Evolutionary conservation across 257 asterid species (phyloP), one percentile per base, ranked within the genome.

Genomic region (Nicotiana otophora): DNA sequence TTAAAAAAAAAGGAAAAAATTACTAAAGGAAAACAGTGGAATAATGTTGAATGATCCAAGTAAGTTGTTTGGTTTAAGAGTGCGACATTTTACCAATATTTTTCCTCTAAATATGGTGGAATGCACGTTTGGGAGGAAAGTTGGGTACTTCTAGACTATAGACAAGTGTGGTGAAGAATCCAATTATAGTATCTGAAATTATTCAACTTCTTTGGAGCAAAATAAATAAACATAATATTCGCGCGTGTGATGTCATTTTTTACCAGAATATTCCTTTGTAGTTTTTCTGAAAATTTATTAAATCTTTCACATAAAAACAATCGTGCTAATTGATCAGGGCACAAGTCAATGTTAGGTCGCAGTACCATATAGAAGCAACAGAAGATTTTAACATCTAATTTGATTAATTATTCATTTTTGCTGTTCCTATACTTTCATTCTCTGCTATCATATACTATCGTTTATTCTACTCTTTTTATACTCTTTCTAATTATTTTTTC

Each of bases 11-110:
- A 20, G 42, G 4, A n/a, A 4, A 36, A 68, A 9, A 17, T 31
- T 31, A 31, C 34, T 31, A 0, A 16, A 55, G 2, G 61, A 16
- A 55, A 14, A 55, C 19, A 55, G 61, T 3, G 54, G 4, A 69
- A 69, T 1, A 11, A 46, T 46, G 61, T 8, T 42, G 61, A 46
- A 72, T 23, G 20, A 36, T 67, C 16, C 26, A 62, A 63, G 39
- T 15, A 63, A 6, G 17, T 63, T 14, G 31, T 31, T 82, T 48
- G 82, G 82, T 30, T 58, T 10, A 46, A 75, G 82, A 75, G 26
- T 75, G 19, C 10, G 85, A 82, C 82, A 82, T 54, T 39, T 51
- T 76, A 82, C 68, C 85, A 75, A 30, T 48, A 34, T 28, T 42
- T 7, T 7, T 3, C 28, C 53, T 61, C 58, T 39, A 46, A 46